phyloP scores from a whole-genome alignment of 208 protist genomes.

The Acanthamoeba castellanii region DNA sequence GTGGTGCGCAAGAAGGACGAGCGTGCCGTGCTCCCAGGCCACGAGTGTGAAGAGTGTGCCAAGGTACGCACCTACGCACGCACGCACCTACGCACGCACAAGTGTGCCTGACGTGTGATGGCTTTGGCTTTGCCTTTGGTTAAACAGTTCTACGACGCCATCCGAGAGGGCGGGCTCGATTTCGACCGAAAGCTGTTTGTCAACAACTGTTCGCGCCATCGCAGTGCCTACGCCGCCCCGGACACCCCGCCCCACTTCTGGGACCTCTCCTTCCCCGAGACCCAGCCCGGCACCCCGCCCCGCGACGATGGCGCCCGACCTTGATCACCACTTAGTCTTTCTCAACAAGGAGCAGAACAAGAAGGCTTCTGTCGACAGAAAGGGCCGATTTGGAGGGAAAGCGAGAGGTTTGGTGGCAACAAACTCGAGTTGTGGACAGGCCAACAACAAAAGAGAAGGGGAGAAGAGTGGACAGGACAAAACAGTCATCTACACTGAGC shows the following conservation, averaged over 20 bases:
- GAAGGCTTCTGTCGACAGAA: no score
- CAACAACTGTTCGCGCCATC: constrained; percentile 49
- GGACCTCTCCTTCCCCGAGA: constrained; percentile 61
- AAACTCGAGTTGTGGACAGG: no score
- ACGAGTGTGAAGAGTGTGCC: constrained; percentile 53
- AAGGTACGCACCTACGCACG: background rate
- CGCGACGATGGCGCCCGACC: background rate
- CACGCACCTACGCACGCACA: background rate
- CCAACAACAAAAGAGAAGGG: no score
- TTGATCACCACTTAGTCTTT: no score
- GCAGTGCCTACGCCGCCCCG: constrained; percentile 21
- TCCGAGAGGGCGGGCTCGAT: background rate
- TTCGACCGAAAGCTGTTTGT: constrained; percentile 33
- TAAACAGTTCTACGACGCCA: constrained; percentile 38
- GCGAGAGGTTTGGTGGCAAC: no score
- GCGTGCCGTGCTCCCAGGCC: constrained; percentile 32
- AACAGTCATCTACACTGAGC: background rate
- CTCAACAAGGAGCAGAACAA: no score
- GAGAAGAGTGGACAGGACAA: background rate
- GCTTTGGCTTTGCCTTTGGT: background rate
- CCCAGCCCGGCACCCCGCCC: constrained; percentile 22
- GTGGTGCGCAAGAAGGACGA: constrained; percentile 69
- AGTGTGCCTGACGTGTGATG: background rate
- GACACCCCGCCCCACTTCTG: constrained; percentile 66
- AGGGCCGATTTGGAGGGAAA: no score